Evolutionary conservation across 2,329 filamentous ascomycete species (phyloP), one percentile per base, ranked within the genome.

Genomic region (Diaporthe humulicola): DNA sequence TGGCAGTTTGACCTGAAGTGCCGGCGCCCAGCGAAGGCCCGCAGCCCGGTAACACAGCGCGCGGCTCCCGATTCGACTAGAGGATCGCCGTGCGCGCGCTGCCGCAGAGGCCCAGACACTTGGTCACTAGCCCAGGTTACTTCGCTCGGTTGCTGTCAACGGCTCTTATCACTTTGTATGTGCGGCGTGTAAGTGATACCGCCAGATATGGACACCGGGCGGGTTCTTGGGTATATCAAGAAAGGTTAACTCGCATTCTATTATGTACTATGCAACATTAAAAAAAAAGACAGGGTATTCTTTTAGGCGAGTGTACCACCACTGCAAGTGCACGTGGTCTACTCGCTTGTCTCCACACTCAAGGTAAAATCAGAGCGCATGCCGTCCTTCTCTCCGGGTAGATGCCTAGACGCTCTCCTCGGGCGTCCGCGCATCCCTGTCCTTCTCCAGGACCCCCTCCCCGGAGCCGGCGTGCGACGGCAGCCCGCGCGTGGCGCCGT

Each of bases 381-480:
- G 9, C n/a, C 33, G 4, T 19, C 17, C 12, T 4, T 2, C n/a
- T n/a, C 8, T n/a, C 30, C 28, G 25, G 45, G 5, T 6, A 19
- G 2, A n/a, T 17, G 4, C 56, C 33, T 48, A 74, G 19, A 67
- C 36, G 50, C 73, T 74, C 28, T 69, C 69, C 73, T 72, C 73
- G 7, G 70, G 60, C 10, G 60, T 75, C 40, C 42, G 42, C 5
- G 19, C 50, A 15, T 57, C 42, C 60, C 50, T 71, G 30, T 72
- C 70, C 52, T 73, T 75, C 52, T 75, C 73, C 14, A 75, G 25
- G 45, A 70, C 60, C 3, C 73, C 73, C 69, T 64, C 54, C 25
- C 50, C 52, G 15, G 69, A 52, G 1, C 54, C 70, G 10, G 28
- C 28, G 36, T 36, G 45, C 28, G 61, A 42, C 19, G 33, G 3